These are phyloP conservation scores for Phaseolus lunatus DNA, from an alignment of 306 rosid species.

Conservation along the genomic window DNA sequence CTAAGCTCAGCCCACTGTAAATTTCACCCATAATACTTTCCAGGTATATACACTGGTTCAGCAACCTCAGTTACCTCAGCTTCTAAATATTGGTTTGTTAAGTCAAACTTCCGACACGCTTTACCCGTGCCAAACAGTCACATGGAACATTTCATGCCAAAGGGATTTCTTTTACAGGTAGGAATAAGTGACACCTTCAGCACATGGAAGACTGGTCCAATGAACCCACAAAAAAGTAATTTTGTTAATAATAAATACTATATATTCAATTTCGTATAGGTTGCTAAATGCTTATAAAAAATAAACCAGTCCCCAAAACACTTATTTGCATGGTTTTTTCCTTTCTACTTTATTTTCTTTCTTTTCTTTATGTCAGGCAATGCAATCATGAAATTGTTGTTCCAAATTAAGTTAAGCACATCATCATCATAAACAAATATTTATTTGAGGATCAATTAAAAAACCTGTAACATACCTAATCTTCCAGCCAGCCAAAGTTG, in stretches of 20 bases:
- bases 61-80: background rate
- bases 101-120: background rate
- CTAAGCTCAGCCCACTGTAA: too few species aligned
- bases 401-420: constrained; percentile 16
- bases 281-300: background rate
- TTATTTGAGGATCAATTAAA: constrained; percentile 9
- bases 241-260: background rate
- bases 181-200: background rate
- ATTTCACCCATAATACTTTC: background rate
- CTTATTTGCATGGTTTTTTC: background rate
- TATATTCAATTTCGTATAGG: constrained; percentile 18
- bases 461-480: constrained; percentile 21
- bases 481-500: constrained; percentile 38
- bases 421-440: background rate
- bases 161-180: background rate
- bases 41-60: background rate
- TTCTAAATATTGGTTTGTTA: constrained; percentile 1
- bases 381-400: constrained; percentile 21
- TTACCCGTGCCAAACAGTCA: background rate
- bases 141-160: background rate
- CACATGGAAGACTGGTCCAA: background rate
- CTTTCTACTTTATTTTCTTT: background rate
- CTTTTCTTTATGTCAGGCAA: constrained; percentile 26
- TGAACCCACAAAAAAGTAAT: constrained; percentile 2
- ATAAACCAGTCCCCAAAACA: constrained; percentile 9